Evolutionary conservation across 2,329 filamentous ascomycete species (phyloP).

Genomic region (Xylaria sp.): DNA sequence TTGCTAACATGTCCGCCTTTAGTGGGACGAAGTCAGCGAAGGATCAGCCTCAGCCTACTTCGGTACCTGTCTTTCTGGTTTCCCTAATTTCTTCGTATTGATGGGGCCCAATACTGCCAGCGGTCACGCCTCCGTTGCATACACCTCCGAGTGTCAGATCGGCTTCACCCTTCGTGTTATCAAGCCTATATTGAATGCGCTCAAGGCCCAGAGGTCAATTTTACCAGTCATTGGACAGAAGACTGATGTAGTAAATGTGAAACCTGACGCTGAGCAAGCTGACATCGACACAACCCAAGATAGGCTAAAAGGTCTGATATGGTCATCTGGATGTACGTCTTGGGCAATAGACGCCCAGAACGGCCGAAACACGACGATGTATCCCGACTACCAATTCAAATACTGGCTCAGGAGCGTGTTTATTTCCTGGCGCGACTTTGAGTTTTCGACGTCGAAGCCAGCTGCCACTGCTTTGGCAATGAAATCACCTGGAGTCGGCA

Average conservation of each 20-base stretch:
- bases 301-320: slow-evolving; percentile 17
- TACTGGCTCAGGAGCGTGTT: slow-evolving; percentile 32
- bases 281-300: slow-evolving; percentile 24
- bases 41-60: slow-evolving; percentile 28
- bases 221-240: slow-evolving; percentile 25
- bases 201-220: slow-evolving; percentile 23
- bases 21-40: slow-evolving; percentile 31
- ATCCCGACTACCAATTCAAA: slow-evolving; percentile 31
- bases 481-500: slow-evolving; percentile 5
- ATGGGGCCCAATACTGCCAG: slow-evolving; percentile 33
- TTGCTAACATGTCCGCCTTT: slow-evolving; percentile 2
- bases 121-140: slow-evolving; percentile 22
- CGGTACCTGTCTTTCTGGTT: slow-evolving; percentile 29
- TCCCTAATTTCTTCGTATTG: slow-evolving; percentile 30
- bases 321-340: slow-evolving; percentile 25
- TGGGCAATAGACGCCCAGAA: slow-evolving; percentile 26
- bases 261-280: slow-evolving; percentile 26
- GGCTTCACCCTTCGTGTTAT: slow-evolving; percentile 28
- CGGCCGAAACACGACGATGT: slow-evolving; percentile 29
- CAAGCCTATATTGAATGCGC: slow-evolving; percentile 30
- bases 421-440: slow-evolving; percentile 30
- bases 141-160: slow-evolving; percentile 31
- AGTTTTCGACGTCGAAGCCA: slow-evolving; percentile 20
- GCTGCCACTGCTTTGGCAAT: not conserved
- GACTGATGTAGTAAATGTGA: slow-evolving; percentile 21